Percentiles rank a stretch among this genome's conserved stretches.
These are phyloP conservation scores for Hymenoscyphus infarciens DNA, from an alignment of 2,329 filamentous ascomycete genomes.

Conservation along the genomic window DNA sequence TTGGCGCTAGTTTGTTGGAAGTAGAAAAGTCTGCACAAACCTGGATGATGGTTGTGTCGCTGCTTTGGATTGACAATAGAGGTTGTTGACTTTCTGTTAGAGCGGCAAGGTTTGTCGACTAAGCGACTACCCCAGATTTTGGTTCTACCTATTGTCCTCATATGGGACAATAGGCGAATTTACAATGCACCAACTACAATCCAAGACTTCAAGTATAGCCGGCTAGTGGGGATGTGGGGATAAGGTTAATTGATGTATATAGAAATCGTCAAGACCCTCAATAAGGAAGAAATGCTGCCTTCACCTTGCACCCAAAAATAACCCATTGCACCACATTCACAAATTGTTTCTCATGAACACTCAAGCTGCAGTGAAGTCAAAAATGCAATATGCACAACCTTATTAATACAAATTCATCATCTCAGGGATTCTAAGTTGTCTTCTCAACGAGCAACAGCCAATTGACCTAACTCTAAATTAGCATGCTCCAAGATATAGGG, in stretches of 20 bases:
- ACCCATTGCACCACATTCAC: too few species aligned
- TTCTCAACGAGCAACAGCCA: too few species aligned
- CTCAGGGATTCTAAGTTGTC: too few species aligned
- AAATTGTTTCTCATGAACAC: too few species aligned
- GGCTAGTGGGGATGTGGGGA: neutral
- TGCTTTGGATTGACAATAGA: neutral
- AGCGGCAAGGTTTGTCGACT: neutral
- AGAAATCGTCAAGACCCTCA: neutral
- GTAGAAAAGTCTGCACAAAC: neutral
- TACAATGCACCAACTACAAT: too few species aligned
- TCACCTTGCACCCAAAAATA: neutral
- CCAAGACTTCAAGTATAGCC: neutral
- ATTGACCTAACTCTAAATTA: too few species aligned
- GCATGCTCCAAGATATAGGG: too few species aligned
- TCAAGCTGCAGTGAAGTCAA: too few species aligned
- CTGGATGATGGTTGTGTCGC: neutral
- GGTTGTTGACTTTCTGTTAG: neutral
- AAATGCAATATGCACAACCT: too few species aligned
- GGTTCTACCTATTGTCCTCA: neutral
- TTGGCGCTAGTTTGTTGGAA: neutral
- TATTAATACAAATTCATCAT: too few species aligned
- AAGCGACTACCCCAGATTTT: constrained; percentile 1
- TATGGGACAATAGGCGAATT: too few species aligned
- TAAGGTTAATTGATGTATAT: neutral
- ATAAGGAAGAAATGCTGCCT: neutral